Evolutionary conservation across 257 asterid species (phyloP).

Genomic region (Lithospermum erythrorhizon): DNA sequence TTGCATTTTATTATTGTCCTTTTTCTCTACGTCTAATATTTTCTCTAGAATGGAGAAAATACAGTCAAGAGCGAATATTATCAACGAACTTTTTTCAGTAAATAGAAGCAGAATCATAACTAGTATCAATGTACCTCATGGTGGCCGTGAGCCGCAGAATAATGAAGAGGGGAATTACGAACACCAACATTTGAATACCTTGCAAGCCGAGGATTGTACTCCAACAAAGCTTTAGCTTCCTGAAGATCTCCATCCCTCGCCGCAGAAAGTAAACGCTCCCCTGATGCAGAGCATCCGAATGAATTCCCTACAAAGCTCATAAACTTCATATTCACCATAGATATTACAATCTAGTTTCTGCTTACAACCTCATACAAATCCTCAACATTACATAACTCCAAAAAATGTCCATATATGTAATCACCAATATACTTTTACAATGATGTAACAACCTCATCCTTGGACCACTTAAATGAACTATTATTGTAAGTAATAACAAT

Average conservation of each 20-base stretch:
- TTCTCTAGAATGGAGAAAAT: too few relatives aligned
- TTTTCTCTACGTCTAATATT: too few relatives aligned
- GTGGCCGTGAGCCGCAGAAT: conserved; percentile 79
- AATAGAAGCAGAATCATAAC: not conserved
- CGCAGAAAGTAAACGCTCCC: conserved; percentile 86
- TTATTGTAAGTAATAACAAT: too few relatives aligned
- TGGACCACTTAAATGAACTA: not conserved
- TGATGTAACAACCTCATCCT: not conserved
- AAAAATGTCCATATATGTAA: too few relatives aligned
- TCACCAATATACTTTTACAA: too few relatives aligned
- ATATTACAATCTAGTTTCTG: too few relatives aligned
- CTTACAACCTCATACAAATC: not conserved
- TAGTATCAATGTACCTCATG: conserved; percentile 33
- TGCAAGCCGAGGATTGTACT: conserved; percentile 70
- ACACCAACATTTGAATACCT: conserved; percentile 82
- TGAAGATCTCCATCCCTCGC: conserved; percentile 87
- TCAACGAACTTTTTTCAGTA: not conserved
- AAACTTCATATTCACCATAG: not conserved
- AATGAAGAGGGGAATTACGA: conserved; percentile 73
- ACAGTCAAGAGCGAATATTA: not conserved
- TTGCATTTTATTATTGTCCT: too few relatives aligned
- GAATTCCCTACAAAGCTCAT: conserved; percentile 45
- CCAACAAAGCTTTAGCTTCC: conserved; percentile 80
- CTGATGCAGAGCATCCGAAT: conserved; percentile 82
- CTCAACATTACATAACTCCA: not conserved